Conservation (phyloP, 805 yeast species). For the Pichia membranifaciens region DNA sequence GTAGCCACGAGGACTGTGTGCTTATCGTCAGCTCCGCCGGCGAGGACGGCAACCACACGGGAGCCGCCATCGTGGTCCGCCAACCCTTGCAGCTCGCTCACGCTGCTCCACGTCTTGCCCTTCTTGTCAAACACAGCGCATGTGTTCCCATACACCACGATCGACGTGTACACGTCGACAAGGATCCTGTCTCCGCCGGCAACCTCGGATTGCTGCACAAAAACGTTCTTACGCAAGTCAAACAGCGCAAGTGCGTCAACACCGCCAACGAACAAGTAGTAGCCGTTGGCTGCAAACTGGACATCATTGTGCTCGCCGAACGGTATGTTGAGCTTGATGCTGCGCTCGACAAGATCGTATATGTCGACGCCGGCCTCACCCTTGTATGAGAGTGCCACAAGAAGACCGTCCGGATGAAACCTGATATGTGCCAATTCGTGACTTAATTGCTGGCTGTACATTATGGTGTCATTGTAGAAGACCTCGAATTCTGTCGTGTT, state of each 20-base stretch:
- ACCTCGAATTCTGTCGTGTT: slow-evolving; percentile 8
- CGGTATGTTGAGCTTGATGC: slow-evolving; percentile 10
- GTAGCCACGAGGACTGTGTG: background rate
- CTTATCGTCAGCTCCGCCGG: background rate
- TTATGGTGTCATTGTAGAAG: slow-evolving; percentile 1
- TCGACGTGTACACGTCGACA: slow-evolving; percentile 1
- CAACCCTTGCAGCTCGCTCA: background rate
- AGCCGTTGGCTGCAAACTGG: slow-evolving; percentile 45
- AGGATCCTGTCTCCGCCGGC: background rate
- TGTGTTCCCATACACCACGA: background rate
- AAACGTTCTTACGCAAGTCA: slow-evolving; percentile 8
- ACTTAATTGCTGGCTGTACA: slow-evolving; percentile 10
- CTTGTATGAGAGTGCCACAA: slow-evolving; percentile 13
- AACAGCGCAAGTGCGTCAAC: background rate
- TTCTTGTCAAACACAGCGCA: slow-evolving; percentile 3
- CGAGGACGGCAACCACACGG: background rate
- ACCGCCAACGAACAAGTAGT: slow-evolving; percentile 38
- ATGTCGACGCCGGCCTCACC: slow-evolving; percentile 13
- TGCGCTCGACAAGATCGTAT: slow-evolving; percentile 11
- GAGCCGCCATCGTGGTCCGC: background rate
- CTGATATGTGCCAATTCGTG: slow-evolving; percentile 4
- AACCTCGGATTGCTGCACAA: background rate
- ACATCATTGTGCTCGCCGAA: background rate
- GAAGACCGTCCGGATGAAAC: slow-evolving; percentile 19
- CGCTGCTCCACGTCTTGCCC: slow-evolving; percentile 2